phyloP scores from a whole-genome alignment of 352 stramenopile genomes.

The Phytophthora ohioensis region DNA sequence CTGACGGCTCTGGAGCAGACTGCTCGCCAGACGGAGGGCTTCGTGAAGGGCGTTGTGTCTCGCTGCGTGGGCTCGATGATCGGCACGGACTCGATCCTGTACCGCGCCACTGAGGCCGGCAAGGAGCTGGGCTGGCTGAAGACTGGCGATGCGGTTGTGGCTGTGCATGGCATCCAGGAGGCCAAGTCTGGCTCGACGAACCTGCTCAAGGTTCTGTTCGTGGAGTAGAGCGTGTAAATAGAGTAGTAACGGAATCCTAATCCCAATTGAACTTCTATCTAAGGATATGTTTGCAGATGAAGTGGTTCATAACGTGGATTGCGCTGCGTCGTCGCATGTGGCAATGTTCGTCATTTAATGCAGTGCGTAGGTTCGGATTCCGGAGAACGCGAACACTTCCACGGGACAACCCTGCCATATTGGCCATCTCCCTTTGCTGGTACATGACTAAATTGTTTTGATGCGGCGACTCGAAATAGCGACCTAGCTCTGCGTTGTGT shows the following conservation, averaged over 20 bases:
- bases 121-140: slow-evolving; percentile 91
- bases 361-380: no score
- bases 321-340: no score
- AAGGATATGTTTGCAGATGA: no score
- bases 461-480: background rate
- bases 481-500: no score
- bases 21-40: slow-evolving; percentile 73
- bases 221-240: background rate
- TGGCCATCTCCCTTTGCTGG: no score
- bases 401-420: no score
- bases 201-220: slow-evolving; percentile 83
- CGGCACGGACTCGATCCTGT: slow-evolving; percentile 92
- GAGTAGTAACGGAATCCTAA: no score
- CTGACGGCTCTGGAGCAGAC: slow-evolving; percentile 76
- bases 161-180: slow-evolving; percentile 91
- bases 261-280: no score
- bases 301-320: no score
- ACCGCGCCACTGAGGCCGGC: slow-evolving; percentile 85
- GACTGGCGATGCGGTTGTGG: slow-evolving; percentile 88
- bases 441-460: background rate
- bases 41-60: slow-evolving; percentile 71
- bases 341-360: no score
- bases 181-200: slow-evolving; percentile 90
- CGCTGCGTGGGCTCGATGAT: slow-evolving; percentile 90
- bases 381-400: no score